Conservation (phyloP, 805 yeast species). For the Spathaspora arborariae region DNA sequence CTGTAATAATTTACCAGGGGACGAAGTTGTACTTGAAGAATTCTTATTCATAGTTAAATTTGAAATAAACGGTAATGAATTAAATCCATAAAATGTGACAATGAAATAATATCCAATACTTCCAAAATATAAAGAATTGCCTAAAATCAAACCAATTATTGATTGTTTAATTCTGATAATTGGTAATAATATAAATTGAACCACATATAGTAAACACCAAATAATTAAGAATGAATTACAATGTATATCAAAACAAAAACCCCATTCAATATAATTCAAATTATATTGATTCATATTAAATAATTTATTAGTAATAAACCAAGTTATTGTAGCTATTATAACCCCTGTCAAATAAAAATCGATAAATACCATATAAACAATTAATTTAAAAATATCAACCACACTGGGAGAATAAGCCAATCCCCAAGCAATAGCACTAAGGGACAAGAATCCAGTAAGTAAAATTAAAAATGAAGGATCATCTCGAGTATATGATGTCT, state of each 20-base stretch:
- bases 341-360: conserved; percentile 75
- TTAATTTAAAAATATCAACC: conserved; percentile 57
- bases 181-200: conserved; percentile 76
- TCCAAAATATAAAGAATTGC: conserved; percentile 72
- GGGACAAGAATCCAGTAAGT: conserved; percentile 57
- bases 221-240: conserved; percentile 83
- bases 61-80: conserved; percentile 35
- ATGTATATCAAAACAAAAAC: conserved; percentile 90
- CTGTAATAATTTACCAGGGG: conserved; percentile 44
- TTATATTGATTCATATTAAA: conserved; percentile 38
- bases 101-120: conserved; percentile 74
- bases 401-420: conserved; percentile 68
- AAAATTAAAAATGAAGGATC: conserved; percentile 86
- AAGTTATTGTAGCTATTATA: conserved; percentile 65
- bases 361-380: conserved; percentile 77
- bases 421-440: conserved; percentile 90
- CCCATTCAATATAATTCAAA: conserved; percentile 70
- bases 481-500: conserved; percentile 81
- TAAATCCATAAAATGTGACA: conserved; percentile 84
- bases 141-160: conserved; percentile 60
- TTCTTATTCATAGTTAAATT: conserved; percentile 9
- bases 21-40: conserved; percentile 16
- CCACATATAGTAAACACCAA: conserved; percentile 70
- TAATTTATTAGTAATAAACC: conserved; percentile 67
- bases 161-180: conserved; percentile 61